Conservation (phyloP, 441 rosid species). For the Codiaeum variegatum region DNA sequence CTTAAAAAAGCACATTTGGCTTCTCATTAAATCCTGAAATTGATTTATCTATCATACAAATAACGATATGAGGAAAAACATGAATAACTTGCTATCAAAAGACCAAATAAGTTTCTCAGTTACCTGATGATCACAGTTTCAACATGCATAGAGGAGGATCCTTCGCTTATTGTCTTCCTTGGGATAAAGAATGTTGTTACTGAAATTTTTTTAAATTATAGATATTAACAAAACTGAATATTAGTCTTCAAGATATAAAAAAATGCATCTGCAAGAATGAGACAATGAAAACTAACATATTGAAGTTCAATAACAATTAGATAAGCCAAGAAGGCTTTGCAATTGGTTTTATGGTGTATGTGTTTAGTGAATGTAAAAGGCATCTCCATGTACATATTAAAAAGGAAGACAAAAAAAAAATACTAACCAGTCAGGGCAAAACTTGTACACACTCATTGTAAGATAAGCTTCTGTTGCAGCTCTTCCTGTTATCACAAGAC, state of each 20-base stretch:
- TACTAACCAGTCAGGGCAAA: conserved; percentile 14
- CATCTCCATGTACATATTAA: not conserved
- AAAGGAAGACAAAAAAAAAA: not conserved
- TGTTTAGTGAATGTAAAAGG: not conserved
- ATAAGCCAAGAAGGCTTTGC: not conserved
- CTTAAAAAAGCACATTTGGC: too few relatives aligned
- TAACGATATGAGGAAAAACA: not conserved
- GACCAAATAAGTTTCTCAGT: not conserved
- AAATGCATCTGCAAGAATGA: not conserved
- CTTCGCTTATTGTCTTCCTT: conserved; percentile 61
- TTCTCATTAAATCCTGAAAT: not conserved
- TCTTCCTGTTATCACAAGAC: too few relatives aligned
- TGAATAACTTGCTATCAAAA: not conserved
- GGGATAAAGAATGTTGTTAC: conserved; percentile 68
- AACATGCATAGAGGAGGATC: conserved; percentile 74
- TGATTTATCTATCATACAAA: not conserved
- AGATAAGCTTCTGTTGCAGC: not conserved
- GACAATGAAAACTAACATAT: not conserved
- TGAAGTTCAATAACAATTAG: not conserved
- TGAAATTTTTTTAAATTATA: conserved; percentile 19
- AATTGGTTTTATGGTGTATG: not conserved
- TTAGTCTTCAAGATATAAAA: not conserved
- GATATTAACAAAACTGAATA: not conserved
- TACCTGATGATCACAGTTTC: conserved; percentile 79
- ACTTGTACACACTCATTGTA: conserved; percentile 13